These are phyloP conservation scores for Acanthamoeba quina DNA, from an alignment of 208 protist species.

Conservation along the genomic window DNA sequence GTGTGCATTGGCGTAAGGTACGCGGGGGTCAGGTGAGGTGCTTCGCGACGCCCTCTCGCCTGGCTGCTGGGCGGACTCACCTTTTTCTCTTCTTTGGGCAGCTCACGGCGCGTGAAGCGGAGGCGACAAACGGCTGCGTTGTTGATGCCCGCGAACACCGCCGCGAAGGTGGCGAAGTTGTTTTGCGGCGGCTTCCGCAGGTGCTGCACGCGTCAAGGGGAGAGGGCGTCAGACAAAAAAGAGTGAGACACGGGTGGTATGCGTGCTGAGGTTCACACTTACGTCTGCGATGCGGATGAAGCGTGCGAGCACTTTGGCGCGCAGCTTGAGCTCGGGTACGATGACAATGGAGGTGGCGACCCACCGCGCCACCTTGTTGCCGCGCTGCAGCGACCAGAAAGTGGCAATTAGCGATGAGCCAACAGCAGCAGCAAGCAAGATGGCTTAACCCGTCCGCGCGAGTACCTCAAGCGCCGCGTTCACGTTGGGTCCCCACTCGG, in stretches of 20 bases:
- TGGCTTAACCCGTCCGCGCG: too few species aligned
- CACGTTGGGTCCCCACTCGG: conserved; percentile 29
- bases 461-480: not conserved
- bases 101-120: conserved; percentile 49
- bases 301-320: conserved; percentile 26
- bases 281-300: conserved; percentile 52
- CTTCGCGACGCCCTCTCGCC: too few species aligned
- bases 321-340: conserved; percentile 32
- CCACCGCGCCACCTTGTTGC: conserved; percentile 47
- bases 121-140: conserved; percentile 12
- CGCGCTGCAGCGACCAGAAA: conserved; percentile 11
- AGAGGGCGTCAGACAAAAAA: not conserved
- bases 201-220: not conserved
- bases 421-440: too few species aligned
- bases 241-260: not conserved
- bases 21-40: too few species aligned
- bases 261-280: too few species aligned
- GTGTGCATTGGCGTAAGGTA: too few species aligned
- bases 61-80: too few species aligned
- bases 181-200: conserved; percentile 3
- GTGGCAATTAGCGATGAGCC: too few species aligned
- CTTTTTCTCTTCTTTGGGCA: conserved; percentile 1
- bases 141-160: conserved; percentile 41
- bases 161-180: conserved; percentile 35
- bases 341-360: conserved; percentile 49